These are phyloP conservation scores for Chrysoporthe deuterocubensis DNA, from an alignment of 2,329 filamentous ascomycete species.

Conservation along the genomic window DNA sequence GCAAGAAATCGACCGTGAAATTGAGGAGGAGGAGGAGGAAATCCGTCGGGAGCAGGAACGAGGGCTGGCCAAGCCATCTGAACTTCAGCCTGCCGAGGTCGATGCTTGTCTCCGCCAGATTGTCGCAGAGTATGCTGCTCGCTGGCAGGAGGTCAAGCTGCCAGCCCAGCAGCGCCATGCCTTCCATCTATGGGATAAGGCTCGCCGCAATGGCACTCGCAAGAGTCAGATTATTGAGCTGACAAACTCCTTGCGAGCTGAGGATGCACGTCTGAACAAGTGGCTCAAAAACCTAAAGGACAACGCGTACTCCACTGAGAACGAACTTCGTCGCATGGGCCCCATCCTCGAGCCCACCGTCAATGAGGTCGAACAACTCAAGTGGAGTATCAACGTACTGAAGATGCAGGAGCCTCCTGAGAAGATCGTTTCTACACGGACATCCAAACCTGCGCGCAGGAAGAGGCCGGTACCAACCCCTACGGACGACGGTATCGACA, in stretches of 20 bases:
- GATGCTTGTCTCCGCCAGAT: conserved; percentile 56
- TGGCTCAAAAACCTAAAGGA: conserved; percentile 56
- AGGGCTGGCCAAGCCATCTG: background rate
- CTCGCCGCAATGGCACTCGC: conserved; percentile 49
- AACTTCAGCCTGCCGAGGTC: conserved; percentile 52
- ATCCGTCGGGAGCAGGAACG: conserved; percentile 32
- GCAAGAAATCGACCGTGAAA: conserved; percentile 52
- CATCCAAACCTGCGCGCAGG: conserved; percentile 33
- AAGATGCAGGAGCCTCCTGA: conserved; percentile 45
- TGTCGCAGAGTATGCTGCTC: conserved; percentile 52
- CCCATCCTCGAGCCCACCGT: conserved; percentile 50
- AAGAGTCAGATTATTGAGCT: conserved; percentile 49
- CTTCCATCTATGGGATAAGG: conserved; percentile 63
- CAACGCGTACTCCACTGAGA: conserved; percentile 55
- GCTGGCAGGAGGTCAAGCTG: conserved; percentile 64
- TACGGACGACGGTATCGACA: conserved; percentile 19
- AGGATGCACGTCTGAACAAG: conserved; percentile 59
- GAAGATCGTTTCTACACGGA: conserved; percentile 35
- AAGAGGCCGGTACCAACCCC: conserved; percentile 26
- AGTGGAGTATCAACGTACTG: conserved; percentile 55
- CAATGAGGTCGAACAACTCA: conserved; percentile 58
- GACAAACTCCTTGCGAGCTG: conserved; percentile 45
- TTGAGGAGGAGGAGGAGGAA: conserved; percentile 58
- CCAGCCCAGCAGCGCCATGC: conserved; percentile 61
- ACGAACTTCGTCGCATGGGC: conserved; percentile 55